Base-by-base conservation (phyloP, 1,284 basidiomycete species). In the Ceratobasidium sp. region DNA sequence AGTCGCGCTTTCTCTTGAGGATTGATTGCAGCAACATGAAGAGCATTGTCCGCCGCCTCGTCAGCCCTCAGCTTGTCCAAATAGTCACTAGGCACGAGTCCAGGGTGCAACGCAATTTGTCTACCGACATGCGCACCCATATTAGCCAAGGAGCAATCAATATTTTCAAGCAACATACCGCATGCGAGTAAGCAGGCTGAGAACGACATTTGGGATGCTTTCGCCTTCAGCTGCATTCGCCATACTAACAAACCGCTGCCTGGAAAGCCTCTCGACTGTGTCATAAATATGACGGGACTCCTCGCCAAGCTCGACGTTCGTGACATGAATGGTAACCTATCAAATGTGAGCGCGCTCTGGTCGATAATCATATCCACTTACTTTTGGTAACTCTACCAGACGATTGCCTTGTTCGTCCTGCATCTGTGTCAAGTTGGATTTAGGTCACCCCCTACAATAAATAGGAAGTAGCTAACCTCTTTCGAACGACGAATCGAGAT, bases 401-500 rank as follows among this genome's bases (percentile, higher is more conserved):
- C 84, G 80, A 23, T 89, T 89, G 16, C 94, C 94, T 12, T 87
- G 80, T 9, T 83, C 84, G 78, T 95, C 92, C 85, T 92, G 90
- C 89, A 94, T 94, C 89, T 0, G 52, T 21, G 46, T 67, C 62
- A 39, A n/a, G 32, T 77, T 6, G 77, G 71, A 18, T 21, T 60
- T 50, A n/a, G 26, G 21, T 26, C 10, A 52, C 26, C 8, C 1
- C 26, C 12, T 8, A 32, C 41, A 21, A 39, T 2, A 8, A 34
- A 30, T 23, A n/a, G 36, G n/a, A n/a, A 5, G 69, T 60, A 46
- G 74, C 81, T 57, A 45, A 89, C 91, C 81, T 95, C 92, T 80
- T 96, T 96, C 3, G 93, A 95, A 39, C 94, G 86, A 4, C 94
- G 89, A 55, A 97, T 89, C 69, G 94, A 93, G 16, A 89, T 85